Evolutionary conservation across 345 rosid species (phyloP).

Genomic region (Brassica juncea): DNA sequence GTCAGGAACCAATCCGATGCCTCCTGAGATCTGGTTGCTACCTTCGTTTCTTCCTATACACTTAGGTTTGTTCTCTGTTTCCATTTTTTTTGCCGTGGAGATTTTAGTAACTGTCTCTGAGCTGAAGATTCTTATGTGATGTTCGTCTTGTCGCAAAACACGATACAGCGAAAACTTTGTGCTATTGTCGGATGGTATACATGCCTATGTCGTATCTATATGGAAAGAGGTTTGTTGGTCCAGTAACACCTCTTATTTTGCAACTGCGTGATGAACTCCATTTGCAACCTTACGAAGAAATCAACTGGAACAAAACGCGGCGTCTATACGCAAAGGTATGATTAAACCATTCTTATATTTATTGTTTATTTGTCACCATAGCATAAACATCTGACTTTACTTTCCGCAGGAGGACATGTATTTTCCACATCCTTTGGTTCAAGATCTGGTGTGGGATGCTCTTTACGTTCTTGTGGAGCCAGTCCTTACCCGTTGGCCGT

Average conservation of each 20-base stretch:
- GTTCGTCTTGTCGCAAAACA: not conserved
- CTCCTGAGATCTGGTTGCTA: slow-evolving; percentile 68
- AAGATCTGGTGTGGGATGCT: slow-evolving; percentile 57
- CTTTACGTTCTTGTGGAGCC: slow-evolving; percentile 54
- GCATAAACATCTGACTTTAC: not conserved
- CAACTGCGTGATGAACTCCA: slow-evolving; percentile 59
- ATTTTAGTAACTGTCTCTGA: not conserved
- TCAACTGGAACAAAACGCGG: slow-evolving; percentile 60
- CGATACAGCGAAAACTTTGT: slow-evolving; percentile 52
- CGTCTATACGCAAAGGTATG: slow-evolving; percentile 53
- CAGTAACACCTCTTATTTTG: slow-evolving; percentile 47
- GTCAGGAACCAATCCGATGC: slow-evolving; percentile 68
- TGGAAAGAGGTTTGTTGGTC: slow-evolving; percentile 65
- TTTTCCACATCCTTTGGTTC: slow-evolving; percentile 54
- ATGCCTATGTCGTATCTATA: slow-evolving; percentile 75
- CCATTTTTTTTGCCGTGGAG: not conserved
- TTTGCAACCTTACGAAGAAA: slow-evolving; percentile 48
- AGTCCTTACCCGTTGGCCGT: slow-evolving; percentile 56
- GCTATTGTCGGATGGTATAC: slow-evolving; percentile 59
- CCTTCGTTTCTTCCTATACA: slow-evolving; percentile 56
- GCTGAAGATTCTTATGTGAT: not conserved
- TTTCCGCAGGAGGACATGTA: slow-evolving; percentile 58
- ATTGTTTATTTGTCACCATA: not conserved
- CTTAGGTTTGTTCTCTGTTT: slow-evolving; percentile 43
- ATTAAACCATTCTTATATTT: not conserved